Evolutionary conservation across 2,329 filamentous ascomycete species (phyloP).

Genomic region (Stachybotrys chlorohalonatus): DNA sequence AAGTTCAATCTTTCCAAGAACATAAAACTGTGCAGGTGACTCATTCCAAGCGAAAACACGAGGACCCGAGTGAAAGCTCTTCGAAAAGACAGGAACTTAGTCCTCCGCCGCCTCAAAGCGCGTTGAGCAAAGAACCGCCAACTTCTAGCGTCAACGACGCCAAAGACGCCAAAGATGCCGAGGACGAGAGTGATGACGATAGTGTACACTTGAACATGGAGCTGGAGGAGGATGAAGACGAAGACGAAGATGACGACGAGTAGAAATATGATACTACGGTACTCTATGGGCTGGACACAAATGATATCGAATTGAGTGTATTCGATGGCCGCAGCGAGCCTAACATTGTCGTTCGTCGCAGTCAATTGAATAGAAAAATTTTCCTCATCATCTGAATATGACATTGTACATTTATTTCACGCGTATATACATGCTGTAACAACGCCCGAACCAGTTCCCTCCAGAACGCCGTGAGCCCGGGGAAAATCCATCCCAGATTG

Average conservation of each 20-base stretch:
- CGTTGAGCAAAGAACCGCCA: slow-evolving; percentile 4
- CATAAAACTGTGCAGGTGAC: slow-evolving; percentile 3
- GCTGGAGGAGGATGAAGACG: slow-evolving; percentile 41
- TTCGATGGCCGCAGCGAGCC: too few relatives aligned
- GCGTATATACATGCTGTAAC: too few relatives aligned
- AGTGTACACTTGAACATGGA: slow-evolving; percentile 53
- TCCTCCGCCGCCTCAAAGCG: slow-evolving; percentile 7
- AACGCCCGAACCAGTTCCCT: too few relatives aligned
- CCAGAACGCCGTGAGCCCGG: neutral
- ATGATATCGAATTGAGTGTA: neutral
- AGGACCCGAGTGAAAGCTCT: slow-evolving; percentile 22
- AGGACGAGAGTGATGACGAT: slow-evolving; percentile 33
- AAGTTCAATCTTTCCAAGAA: slow-evolving; percentile 2
- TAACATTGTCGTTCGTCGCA: too few relatives aligned
- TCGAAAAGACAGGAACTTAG: slow-evolving; percentile 31
- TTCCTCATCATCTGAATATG: too few relatives aligned
- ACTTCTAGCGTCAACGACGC: slow-evolving; percentile 4
- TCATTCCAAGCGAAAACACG: slow-evolving; percentile 29
- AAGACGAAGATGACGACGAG: slow-evolving; percentile 21
- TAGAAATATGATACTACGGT: slow-evolving; percentile 5
- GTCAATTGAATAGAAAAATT: too few relatives aligned
- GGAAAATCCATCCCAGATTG: neutral
- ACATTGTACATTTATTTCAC: too few relatives aligned
- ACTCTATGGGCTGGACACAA: neutral
- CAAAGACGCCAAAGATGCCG: slow-evolving; percentile 10